A percentile compares a stretch with the other conserved stretches of the same genome.
Conservation (phyloP, 2,329 filamentous ascomycete genomes). For the Claviceps quebecensis region DNA sequence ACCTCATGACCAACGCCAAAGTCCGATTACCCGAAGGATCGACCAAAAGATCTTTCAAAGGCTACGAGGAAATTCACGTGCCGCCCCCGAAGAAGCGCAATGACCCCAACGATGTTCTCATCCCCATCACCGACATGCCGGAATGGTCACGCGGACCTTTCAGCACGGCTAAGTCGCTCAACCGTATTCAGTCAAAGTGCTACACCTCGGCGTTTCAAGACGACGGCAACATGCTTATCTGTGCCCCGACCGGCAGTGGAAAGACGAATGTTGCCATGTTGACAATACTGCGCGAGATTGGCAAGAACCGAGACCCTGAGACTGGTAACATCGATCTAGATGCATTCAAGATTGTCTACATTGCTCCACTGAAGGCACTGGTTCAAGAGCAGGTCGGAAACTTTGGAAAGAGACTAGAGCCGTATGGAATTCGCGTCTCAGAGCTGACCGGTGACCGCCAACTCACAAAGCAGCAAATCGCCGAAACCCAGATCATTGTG, state of each 20-base stretch:
- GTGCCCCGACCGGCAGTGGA: slow-evolving; percentile 89
- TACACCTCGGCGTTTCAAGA: slow-evolving; percentile 82
- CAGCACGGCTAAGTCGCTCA: slow-evolving; percentile 71
- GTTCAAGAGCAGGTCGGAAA: slow-evolving; percentile 98
- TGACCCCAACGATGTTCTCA: slow-evolving; percentile 65
- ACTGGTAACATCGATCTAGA: slow-evolving; percentile 94
- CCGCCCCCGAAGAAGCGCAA: slow-evolving; percentile 79
- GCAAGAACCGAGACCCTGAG: slow-evolving; percentile 77
- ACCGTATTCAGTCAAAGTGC: slow-evolving; percentile 91
- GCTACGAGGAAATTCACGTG: slow-evolving; percentile 96
- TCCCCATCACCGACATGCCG: slow-evolving; percentile 77
- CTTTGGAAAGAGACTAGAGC: slow-evolving; percentile 79
- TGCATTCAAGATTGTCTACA: slow-evolving; percentile 96
- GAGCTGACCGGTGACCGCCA: slow-evolving; percentile 96
- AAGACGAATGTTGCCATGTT: slow-evolving; percentile 99
- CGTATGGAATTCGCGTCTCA: slow-evolving; percentile 84
- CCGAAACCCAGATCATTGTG: slow-evolving; percentile 94
- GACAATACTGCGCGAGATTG: slow-evolving; percentile 88
- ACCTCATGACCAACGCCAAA: slow-evolving; percentile 98
- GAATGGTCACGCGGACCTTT: slow-evolving; percentile 86
- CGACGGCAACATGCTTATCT: slow-evolving; percentile 96
- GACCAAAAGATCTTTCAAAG: slow-evolving; percentile 90
- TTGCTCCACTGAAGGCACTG: slow-evolving; percentile 86
- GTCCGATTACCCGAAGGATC: slow-evolving; percentile 89
- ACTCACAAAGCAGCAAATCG: slow-evolving; percentile 95